Conservation (phyloP, 129 eudicot genomes). For the Rutidosis leptorrhynchoides region DNA sequence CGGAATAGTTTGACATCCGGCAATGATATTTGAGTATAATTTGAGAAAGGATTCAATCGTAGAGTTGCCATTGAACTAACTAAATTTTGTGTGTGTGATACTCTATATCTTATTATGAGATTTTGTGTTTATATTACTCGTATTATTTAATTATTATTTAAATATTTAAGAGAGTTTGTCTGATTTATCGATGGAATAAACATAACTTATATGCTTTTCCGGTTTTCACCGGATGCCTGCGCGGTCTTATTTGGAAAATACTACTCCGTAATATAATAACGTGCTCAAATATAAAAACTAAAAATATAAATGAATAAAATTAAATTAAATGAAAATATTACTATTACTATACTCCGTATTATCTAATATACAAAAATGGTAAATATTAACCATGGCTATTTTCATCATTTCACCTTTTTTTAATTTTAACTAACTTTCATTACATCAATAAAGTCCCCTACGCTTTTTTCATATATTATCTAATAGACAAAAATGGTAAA, state of each 20-base stretch:
- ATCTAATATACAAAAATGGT: too few species aligned
- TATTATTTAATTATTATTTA: too few species aligned
- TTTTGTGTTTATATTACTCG: neutral
- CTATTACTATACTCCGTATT: too few species aligned
- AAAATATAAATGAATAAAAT: neutral
- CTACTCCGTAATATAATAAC: neutral
- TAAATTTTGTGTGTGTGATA: neutral
- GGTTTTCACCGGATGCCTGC: neutral
- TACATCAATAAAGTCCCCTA: too few species aligned
- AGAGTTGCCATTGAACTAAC: slow-evolving; percentile 29
- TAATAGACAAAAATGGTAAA: too few species aligned
- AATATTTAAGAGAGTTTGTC: neutral
- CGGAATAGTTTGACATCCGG: slow-evolving; percentile 36
- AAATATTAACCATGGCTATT: too few species aligned
- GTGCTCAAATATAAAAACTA: neutral
- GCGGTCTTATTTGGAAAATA: slow-evolving; percentile 1
- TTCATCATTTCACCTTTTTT: too few species aligned
- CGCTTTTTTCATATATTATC: too few species aligned
- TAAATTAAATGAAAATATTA: too few species aligned
- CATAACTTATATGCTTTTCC: neutral
- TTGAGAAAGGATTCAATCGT: slow-evolving; percentile 26
- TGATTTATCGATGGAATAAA: neutral
- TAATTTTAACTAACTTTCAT: too few species aligned
- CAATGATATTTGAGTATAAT: slow-evolving; percentile 19
- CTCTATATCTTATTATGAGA: neutral